Conservation (phyloP, 2,329 filamentous ascomycete genomes). For the Camillea tinctor region DNA sequence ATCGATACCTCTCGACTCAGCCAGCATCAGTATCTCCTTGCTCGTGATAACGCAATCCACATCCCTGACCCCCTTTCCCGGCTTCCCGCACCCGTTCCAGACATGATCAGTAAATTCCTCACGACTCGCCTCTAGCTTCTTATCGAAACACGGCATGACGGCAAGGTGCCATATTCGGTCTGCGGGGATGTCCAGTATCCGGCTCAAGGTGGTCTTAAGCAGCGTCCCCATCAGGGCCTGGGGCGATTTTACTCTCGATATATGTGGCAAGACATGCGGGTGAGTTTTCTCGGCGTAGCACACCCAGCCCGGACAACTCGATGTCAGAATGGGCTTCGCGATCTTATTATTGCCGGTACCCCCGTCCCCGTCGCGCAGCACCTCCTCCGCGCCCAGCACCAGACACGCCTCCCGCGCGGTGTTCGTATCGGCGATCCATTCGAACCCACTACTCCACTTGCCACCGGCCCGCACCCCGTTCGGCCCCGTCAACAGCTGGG, state of each 20-base stretch:
- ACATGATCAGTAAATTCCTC: conserved; percentile 82
- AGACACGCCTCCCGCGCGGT: conserved; percentile 77
- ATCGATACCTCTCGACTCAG: conserved; percentile 73
- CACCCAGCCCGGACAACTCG: conserved; percentile 95
- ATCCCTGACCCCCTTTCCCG: conserved; percentile 67
- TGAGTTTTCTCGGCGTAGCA: conserved; percentile 99
- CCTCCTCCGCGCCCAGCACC: conserved; percentile 75
- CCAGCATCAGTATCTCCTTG: conserved; percentile 88
- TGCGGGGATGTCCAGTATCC: conserved; percentile 67
- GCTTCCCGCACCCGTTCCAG: conserved; percentile 58
- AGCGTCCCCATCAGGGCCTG: conserved; percentile 90
- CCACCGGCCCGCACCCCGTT: conserved; percentile 70
- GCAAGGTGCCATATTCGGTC: conserved; percentile 90
- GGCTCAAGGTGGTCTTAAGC: conserved; percentile 81
- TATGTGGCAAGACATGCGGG: conserved; percentile 84
- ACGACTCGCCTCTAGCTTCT: conserved; percentile 94
- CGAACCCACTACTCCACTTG: conserved; percentile 71
- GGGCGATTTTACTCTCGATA: conserved; percentile 89
- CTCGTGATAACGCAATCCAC: conserved; percentile 98
- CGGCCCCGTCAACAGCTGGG: conserved; percentile 72
- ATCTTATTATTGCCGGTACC: conserved; percentile 5
- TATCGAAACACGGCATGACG: conserved; percentile 98
- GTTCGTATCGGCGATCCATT: conserved; percentile 91
- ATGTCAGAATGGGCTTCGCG: conserved; percentile 70
- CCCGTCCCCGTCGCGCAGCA: conserved; percentile 42